phyloP scores from a whole-genome alignment of 169 alveolate species.

The Eimeria nieschulzi region DNA sequence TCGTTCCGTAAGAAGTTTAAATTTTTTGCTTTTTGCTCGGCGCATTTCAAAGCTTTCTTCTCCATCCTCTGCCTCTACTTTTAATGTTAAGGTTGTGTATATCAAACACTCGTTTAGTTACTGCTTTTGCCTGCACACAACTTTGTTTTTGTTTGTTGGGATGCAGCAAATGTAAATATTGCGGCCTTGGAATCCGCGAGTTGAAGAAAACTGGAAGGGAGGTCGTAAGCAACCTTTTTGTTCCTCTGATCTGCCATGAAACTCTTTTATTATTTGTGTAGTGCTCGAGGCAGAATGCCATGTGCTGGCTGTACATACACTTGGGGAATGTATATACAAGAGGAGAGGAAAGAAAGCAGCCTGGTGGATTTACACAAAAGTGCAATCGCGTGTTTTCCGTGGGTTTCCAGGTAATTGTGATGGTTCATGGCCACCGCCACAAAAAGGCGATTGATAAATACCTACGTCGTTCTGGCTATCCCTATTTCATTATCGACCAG shows the following conservation, averaged over 20 bases:
- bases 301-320: too few relatives aligned
- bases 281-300: too few relatives aligned
- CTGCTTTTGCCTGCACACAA: too few relatives aligned
- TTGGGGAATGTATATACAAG: too few relatives aligned
- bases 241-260: too few relatives aligned
- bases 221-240: neutral
- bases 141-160: too few relatives aligned
- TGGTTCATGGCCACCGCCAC: conserved; percentile 55
- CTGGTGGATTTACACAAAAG: too few relatives aligned
- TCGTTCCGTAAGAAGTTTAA: neutral
- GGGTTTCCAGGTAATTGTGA: conserved; percentile 20
- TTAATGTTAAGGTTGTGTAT: neutral
- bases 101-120: neutral
- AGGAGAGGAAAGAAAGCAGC: too few relatives aligned
- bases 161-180: conserved; percentile 30
- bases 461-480: conserved; percentile 23
- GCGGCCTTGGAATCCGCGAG: conserved; percentile 50
- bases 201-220: conserved; percentile 33
- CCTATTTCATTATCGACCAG: conserved; percentile 10
- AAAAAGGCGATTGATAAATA: neutral
- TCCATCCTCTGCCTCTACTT: too few relatives aligned
- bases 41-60: neutral
- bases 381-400: neutral
- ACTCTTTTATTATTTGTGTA: too few relatives aligned
- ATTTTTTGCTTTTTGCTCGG: neutral